A percentile compares a stretch with the other conserved stretches of the same genome.
These are phyloP conservation scores for Penicillium odoratum DNA, from an alignment of 495 filamentous ascomycete genomes.

Conservation along the genomic window DNA sequence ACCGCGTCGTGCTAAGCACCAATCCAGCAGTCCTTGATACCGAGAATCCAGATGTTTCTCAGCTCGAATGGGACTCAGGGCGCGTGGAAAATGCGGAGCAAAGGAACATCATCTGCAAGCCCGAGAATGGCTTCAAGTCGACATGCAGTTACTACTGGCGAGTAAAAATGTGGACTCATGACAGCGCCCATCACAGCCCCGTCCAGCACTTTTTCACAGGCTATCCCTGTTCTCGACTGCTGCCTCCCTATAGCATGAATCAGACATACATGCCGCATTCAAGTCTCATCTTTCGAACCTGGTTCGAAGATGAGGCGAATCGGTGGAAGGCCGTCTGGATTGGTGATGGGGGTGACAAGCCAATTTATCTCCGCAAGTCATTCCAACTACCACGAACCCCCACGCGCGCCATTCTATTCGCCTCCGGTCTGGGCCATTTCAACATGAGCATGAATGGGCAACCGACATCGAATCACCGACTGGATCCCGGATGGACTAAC, in stretches of 20 bases:
- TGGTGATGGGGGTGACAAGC: conserved; percentile 32
- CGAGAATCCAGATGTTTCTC: not conserved
- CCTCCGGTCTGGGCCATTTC: conserved; percentile 32
- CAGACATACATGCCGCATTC: conserved; percentile 35
- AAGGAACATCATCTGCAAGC: conserved; percentile 30
- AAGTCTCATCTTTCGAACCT: conserved; percentile 32
- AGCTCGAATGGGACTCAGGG: conserved; percentile 26
- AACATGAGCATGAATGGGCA: conserved; percentile 28
- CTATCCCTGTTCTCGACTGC: conserved; percentile 23
- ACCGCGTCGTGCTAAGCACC: conserved; percentile 12
- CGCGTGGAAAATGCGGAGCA: conserved; percentile 26
- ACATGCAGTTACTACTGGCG: conserved; percentile 27
- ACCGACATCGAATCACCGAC: conserved; percentile 25
- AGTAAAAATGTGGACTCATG: conserved; percentile 25
- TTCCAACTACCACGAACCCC: conserved; percentile 16
- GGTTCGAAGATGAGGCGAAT: conserved; percentile 30
- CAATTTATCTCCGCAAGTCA: conserved; percentile 30
- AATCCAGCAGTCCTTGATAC: not conserved
- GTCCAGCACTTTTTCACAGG: conserved; percentile 29
- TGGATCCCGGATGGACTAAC: conserved; percentile 35
- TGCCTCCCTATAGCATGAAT: conserved; percentile 35
- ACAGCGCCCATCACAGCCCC: conserved; percentile 13
- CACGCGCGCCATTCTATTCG: conserved; percentile 23
- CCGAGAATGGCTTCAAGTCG: conserved; percentile 21
- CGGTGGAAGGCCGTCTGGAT: conserved; percentile 36